Evolutionary conservation across 148 eudicot genomes (phyloP).

Genomic region (Camellia granthamiana): DNA sequence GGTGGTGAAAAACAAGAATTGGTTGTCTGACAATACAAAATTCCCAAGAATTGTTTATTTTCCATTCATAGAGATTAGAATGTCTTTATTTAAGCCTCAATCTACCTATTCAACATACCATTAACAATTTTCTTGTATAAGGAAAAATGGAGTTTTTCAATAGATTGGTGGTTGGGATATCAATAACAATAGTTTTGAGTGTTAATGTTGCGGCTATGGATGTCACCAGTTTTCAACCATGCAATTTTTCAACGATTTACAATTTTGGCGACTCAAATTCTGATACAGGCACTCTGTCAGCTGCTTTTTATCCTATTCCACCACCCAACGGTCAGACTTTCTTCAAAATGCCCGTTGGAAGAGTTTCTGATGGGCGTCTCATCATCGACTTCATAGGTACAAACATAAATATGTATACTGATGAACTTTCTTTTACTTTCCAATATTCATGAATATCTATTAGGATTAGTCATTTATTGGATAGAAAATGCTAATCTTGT

Average conservation of each 20-base stretch:
- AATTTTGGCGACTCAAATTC: constrained; percentile 17
- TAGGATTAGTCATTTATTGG: not conserved
- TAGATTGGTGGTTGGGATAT: not conserved
- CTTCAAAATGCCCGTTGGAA: not conserved
- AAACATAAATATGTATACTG: not conserved
- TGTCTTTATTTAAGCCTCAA: no score
- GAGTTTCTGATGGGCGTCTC: not conserved
- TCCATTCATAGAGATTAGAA: no score
- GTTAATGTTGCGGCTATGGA: not conserved
- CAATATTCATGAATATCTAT: not conserved
- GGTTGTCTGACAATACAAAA: no score
- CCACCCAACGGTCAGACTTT: not conserved
- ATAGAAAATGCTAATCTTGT: not conserved
- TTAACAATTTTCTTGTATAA: not conserved
- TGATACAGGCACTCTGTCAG: constrained; percentile 1
- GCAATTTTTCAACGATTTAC: constrained; percentile 7
- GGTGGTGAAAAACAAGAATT: no score
- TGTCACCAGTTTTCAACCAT: not conserved
- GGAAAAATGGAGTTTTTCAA: not conserved
- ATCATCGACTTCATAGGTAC: constrained; percentile 16
- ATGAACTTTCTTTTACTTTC: not conserved
- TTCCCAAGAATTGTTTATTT: no score
- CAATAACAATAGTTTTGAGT: not conserved
- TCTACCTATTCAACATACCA: no score
- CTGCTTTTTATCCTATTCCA: not conserved